phyloP scores from a whole-genome alignment of 1,139 yeast genomes.

The Taphrina wiesneri region DNA sequence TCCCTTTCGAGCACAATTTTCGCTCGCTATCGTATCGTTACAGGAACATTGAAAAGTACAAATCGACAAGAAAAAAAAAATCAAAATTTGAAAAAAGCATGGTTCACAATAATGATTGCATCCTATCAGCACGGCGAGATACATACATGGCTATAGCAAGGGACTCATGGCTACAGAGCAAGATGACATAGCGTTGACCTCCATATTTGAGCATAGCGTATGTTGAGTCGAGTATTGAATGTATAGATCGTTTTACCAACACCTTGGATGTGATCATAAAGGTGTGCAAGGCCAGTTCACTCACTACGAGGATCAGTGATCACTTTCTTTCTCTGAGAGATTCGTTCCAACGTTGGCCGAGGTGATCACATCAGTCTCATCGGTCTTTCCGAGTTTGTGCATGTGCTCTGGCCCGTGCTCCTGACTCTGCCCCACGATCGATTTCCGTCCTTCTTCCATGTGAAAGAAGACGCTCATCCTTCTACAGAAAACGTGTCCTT shows the following conservation, averaged over 20 bases:
- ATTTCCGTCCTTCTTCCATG: too few species aligned
- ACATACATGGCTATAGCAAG: conserved; percentile 1
- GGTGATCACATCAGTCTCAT: too few species aligned
- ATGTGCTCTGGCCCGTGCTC: too few species aligned
- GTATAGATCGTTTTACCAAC: conserved; percentile 3
- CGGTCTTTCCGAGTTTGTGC: too few species aligned
- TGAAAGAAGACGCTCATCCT: too few species aligned
- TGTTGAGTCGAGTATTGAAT: conserved; percentile 19
- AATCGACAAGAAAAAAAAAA: background rate
- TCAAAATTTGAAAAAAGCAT: background rate
- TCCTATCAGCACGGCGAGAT: conserved; percentile 2
- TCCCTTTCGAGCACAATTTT: background rate
- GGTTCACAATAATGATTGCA: conserved; percentile 2
- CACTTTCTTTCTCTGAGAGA: too few species aligned
- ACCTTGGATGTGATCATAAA: background rate
- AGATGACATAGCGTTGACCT: background rate
- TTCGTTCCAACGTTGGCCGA: too few species aligned
- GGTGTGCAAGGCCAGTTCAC: too few species aligned
- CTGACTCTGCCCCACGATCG: too few species aligned
- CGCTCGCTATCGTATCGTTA: background rate
- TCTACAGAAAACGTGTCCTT: too few species aligned
- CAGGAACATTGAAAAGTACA: background rate
- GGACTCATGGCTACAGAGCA: background rate
- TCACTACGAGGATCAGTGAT: too few species aligned
- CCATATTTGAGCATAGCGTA: conserved; percentile 19